phyloP scores from a whole-genome alignment of 2,329 filamentous ascomycete species.

The Pseudohalonectria lignicola region DNA sequence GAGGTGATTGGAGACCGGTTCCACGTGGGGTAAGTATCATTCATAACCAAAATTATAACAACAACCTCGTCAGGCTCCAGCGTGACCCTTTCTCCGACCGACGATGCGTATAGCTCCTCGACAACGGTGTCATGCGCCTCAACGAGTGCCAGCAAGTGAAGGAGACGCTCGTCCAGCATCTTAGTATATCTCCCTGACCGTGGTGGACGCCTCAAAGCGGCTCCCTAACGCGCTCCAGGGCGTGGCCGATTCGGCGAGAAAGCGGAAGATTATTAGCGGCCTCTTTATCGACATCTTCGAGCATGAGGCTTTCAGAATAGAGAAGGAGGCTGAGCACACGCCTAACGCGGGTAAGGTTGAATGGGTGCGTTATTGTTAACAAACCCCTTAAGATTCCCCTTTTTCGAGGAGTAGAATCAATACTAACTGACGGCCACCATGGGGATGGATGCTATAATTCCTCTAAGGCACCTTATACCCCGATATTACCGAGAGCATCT shows the following conservation, averaged over 20 bases:
- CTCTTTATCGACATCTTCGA: slow-evolving; percentile 63
- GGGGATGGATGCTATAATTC: too few species aligned
- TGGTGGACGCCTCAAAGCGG: slow-evolving; percentile 66
- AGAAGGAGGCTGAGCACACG: slow-evolving; percentile 57
- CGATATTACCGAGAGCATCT: slow-evolving; percentile 27
- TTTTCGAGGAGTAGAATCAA: too few species aligned
- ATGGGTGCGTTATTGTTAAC: too few species aligned
- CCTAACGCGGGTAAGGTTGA: slow-evolving; percentile 63
- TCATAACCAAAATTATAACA: too few species aligned
- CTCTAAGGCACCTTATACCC: slow-evolving; percentile 80
- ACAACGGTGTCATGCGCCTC: slow-evolving; percentile 78
- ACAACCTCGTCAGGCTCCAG: too few species aligned
- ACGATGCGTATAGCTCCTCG: too few species aligned
- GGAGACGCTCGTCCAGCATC: slow-evolving; percentile 62
- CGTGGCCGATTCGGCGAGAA: slow-evolving; percentile 64
- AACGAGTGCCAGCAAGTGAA: slow-evolving; percentile 79
- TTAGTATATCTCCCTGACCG: slow-evolving; percentile 85
- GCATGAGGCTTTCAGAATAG: slow-evolving; percentile 59
- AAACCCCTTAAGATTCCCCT: too few species aligned
- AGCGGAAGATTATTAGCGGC: slow-evolving; percentile 69
- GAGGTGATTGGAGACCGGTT: slow-evolving; percentile 79
- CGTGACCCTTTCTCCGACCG: too few species aligned
- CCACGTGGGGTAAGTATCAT: too few species aligned
- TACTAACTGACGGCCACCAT: too few species aligned
- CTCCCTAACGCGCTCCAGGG: slow-evolving; percentile 73